A percentile compares a stretch with the other conserved stretches of the same genome.
phyloP scores from a whole-genome alignment of 768 basidiomycete genomes.

The Lentinula sp. region DNA sequence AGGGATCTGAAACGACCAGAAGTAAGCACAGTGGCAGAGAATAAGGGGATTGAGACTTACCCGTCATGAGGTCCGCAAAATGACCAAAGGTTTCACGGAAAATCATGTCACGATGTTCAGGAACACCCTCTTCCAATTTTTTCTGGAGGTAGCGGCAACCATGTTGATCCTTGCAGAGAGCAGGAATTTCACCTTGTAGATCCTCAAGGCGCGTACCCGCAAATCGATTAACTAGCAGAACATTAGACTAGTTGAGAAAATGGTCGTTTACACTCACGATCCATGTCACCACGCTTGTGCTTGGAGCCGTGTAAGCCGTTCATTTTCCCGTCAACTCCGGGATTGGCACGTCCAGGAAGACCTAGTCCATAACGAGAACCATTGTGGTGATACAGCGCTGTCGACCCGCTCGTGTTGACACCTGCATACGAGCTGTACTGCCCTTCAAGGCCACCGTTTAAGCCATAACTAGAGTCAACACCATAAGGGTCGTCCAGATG shows the following conservation, averaged over 20 bases:
- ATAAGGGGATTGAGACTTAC: slow-evolving; percentile 29
- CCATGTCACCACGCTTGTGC: slow-evolving; percentile 90
- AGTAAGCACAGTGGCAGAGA: background rate
- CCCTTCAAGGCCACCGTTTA: slow-evolving; percentile 45
- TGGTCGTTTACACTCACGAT: slow-evolving; percentile 63
- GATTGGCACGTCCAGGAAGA: slow-evolving; percentile 43
- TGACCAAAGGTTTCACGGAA: slow-evolving; percentile 97
- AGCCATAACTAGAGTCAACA: slow-evolving; percentile 48
- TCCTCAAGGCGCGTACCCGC: slow-evolving; percentile 95
- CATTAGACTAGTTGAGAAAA: background rate
- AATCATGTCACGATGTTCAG: slow-evolving; percentile 98
- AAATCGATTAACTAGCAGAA: slow-evolving; percentile 81
- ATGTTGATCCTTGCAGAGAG: slow-evolving; percentile 97
- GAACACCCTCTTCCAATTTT: slow-evolving; percentile 93
- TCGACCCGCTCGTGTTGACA: slow-evolving; percentile 48
- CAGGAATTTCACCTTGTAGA: slow-evolving; percentile 88
- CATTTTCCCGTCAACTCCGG: slow-evolving; percentile 68
- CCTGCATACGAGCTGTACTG: slow-evolving; percentile 48
- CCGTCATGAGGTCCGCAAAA: slow-evolving; percentile 98
- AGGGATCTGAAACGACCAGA: slow-evolving; percentile 61
- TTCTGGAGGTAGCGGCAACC: slow-evolving; percentile 98
- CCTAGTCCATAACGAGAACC: slow-evolving; percentile 73
- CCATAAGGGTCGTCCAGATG: slow-evolving; percentile 47
- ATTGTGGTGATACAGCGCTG: slow-evolving; percentile 73
- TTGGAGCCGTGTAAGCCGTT: slow-evolving; percentile 89